A percentile compares a stretch with the other conserved stretches of the same genome.
phyloP scores from a whole-genome alignment of 2,329 filamentous ascomycete species.

The Colletotrichum sp. region DNA sequence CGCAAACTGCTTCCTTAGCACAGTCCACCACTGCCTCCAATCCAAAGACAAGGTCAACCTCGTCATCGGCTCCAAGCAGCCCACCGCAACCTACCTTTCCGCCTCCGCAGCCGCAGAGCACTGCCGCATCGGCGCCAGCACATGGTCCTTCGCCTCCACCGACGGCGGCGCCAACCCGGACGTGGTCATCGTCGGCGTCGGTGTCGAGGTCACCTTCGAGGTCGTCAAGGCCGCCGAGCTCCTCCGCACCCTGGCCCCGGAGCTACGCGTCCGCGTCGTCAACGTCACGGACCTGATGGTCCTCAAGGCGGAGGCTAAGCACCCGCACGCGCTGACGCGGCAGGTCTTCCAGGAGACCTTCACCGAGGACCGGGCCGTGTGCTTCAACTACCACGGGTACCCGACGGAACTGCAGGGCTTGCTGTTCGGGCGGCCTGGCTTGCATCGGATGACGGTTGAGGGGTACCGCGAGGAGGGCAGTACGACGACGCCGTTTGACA shows the following conservation, averaged over 20 bases:
- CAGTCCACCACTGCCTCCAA: conserved; percentile 63
- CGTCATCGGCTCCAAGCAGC: conserved; percentile 72
- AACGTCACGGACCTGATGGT: conserved; percentile 74
- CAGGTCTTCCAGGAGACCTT: conserved; percentile 62
- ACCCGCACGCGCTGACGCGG: conserved; percentile 62
- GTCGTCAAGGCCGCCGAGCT: conserved; percentile 65
- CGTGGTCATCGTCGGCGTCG: conserved; percentile 68
- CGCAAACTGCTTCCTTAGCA: conserved; percentile 71
- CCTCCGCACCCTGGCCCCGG: conserved; percentile 52
- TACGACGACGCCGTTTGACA: conserved; percentile 73
- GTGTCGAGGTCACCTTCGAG: conserved; percentile 70
- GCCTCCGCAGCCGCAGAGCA: conserved; percentile 65
- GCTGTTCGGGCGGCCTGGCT: conserved; percentile 59
- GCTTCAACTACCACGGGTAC: conserved; percentile 75
- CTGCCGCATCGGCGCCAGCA: conserved; percentile 62
- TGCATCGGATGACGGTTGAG: conserved; percentile 59
- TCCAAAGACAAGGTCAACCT: conserved; percentile 71
- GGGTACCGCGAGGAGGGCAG: conserved; percentile 70
- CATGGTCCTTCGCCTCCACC: conserved; percentile 68
- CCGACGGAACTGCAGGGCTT: conserved; percentile 64
- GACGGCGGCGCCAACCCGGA: conserved; percentile 62
- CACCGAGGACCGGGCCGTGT: conserved; percentile 57
- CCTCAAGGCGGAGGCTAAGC: conserved; percentile 55
- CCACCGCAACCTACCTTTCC: conserved; percentile 64
- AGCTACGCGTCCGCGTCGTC: conserved; percentile 63